phyloP scores from a whole-genome alignment of 352 stramenopile species.

The Globisporangium nagaii region DNA sequence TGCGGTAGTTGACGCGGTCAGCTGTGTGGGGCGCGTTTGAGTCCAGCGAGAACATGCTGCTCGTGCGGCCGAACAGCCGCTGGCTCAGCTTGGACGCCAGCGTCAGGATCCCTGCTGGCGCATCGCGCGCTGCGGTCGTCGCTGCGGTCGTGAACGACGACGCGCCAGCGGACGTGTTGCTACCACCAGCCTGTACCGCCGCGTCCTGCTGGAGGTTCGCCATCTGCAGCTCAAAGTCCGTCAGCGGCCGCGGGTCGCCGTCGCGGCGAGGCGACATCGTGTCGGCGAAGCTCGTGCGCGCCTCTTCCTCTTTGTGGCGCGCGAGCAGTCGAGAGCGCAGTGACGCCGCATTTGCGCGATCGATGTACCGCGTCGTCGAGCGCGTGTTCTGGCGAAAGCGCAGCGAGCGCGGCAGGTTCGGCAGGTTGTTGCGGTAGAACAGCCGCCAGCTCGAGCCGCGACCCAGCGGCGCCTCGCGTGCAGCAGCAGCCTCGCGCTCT shows the following conservation, averaged over 20 bases:
- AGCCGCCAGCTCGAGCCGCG: slow-evolving; percentile 41
- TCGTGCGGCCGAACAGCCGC: slow-evolving; percentile 30
- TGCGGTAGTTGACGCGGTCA: slow-evolving; percentile 48
- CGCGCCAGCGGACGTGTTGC: slow-evolving; percentile 2
- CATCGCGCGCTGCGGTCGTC: background rate
- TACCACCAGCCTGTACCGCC: slow-evolving; percentile 5
- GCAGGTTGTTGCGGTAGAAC: slow-evolving; percentile 68
- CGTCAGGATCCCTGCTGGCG: slow-evolving; percentile 1
- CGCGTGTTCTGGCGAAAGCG: slow-evolving; percentile 74
- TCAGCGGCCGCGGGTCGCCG: slow-evolving; percentile 17
- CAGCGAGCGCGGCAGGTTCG: slow-evolving; percentile 56
- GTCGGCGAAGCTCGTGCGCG: slow-evolving; percentile 24
- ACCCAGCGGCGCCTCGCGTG: background rate
- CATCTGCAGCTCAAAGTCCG: slow-evolving; percentile 58
- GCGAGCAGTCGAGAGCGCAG: slow-evolving; percentile 48
- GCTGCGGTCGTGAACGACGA: slow-evolving; percentile 10
- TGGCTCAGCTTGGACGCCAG: slow-evolving; percentile 29
- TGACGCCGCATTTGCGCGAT: slow-evolving; percentile 60
- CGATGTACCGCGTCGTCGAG: slow-evolving; percentile 72
- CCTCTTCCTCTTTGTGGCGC: slow-evolving; percentile 40
- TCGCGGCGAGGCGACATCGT: slow-evolving; percentile 22
- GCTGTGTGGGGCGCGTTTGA: slow-evolving; percentile 19
- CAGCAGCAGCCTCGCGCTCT: background rate
- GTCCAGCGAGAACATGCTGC: slow-evolving; percentile 59
- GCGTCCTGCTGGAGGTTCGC: slow-evolving; percentile 4